Conservation (phyloP, 75 land plant genomes). For the Sequoia sempervirens region DNA sequence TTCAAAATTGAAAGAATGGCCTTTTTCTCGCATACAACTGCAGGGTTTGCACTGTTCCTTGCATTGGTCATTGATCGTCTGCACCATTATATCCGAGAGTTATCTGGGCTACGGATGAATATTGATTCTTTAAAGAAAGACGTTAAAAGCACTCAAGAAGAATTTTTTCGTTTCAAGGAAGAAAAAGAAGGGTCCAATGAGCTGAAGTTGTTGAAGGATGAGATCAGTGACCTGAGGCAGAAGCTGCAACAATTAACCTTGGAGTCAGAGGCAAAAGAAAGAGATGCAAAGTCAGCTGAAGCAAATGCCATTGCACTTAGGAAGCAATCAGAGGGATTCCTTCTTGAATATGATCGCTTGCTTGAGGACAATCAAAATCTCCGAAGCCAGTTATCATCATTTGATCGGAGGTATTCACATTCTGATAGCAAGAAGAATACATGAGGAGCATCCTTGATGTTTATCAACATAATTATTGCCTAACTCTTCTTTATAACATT, state of each 20-base stretch:
- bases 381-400: conserved; percentile 58
- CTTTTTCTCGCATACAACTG: conserved; percentile 10
- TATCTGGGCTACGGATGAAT: conserved; percentile 32
- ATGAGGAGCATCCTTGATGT: conserved; percentile 4
- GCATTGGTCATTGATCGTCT: conserved; percentile 55
- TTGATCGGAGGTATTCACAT: conserved; percentile 54
- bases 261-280: conserved; percentile 39
- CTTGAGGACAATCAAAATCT: conserved; percentile 77
- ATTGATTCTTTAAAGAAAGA: conserved; percentile 60
- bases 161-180: conserved; percentile 17
- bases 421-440: conserved; percentile 71
- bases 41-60: conserved; percentile 63
- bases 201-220: conserved; percentile 48
- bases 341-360: conserved; percentile 76
- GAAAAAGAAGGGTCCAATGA: conserved; percentile 41
- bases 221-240: conserved; percentile 24
- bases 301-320: conserved; percentile 58
- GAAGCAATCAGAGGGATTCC: conserved; percentile 86
- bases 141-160: conserved; percentile 35
- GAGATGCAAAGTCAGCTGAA: conserved; percentile 57
- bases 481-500: background rate
- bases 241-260: conserved; percentile 50
- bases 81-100: conserved; percentile 64
- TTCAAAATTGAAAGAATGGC: background rate
- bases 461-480: background rate